phyloP scores from a whole-genome alignment of 805 yeast genomes.

The Lachancea kluyveri region DNA sequence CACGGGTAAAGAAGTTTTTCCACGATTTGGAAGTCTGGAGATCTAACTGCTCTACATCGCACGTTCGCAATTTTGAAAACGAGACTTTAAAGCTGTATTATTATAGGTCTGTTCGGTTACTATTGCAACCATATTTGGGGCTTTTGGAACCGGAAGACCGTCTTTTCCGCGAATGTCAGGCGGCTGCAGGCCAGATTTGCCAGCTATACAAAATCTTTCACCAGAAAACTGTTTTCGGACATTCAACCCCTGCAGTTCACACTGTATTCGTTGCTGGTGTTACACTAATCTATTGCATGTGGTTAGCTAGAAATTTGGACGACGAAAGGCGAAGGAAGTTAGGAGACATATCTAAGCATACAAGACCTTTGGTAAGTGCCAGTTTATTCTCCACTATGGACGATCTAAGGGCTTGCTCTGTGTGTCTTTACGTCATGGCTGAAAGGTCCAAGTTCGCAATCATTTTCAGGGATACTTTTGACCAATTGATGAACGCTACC shows the following conservation, averaged over 20 bases:
- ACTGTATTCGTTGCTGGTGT: slow-evolving; percentile 66
- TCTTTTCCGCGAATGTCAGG: slow-evolving; percentile 59
- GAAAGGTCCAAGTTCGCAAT: slow-evolving; percentile 59
- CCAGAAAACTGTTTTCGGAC: slow-evolving; percentile 55
- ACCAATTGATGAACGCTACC: slow-evolving; percentile 59
- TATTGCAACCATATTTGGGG: slow-evolving; percentile 61
- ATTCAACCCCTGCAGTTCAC: slow-evolving; percentile 60
- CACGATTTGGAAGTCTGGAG: slow-evolving; percentile 55
- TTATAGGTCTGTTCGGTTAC: slow-evolving; percentile 50
- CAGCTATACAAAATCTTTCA: slow-evolving; percentile 58
- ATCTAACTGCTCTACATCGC: slow-evolving; percentile 39
- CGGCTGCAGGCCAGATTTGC: slow-evolving; percentile 66
- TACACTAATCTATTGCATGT: slow-evolving; percentile 57
- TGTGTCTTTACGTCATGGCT: slow-evolving; percentile 58
- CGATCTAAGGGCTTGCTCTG: slow-evolving; percentile 59
- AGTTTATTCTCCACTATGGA: slow-evolving; percentile 50
- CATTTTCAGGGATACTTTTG: slow-evolving; percentile 61
- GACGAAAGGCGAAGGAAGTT: slow-evolving; percentile 47
- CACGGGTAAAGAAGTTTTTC: slow-evolving; percentile 45
- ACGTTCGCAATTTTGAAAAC: slow-evolving; percentile 43
- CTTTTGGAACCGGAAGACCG: slow-evolving; percentile 54
- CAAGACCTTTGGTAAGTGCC: slow-evolving; percentile 52
- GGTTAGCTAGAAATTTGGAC: slow-evolving; percentile 58
- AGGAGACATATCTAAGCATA: slow-evolving; percentile 55
- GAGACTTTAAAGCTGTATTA: slow-evolving; percentile 55